Evolutionary conservation across 306 rosid species (phyloP).

Genomic region (Potentilla sterilis): DNA sequence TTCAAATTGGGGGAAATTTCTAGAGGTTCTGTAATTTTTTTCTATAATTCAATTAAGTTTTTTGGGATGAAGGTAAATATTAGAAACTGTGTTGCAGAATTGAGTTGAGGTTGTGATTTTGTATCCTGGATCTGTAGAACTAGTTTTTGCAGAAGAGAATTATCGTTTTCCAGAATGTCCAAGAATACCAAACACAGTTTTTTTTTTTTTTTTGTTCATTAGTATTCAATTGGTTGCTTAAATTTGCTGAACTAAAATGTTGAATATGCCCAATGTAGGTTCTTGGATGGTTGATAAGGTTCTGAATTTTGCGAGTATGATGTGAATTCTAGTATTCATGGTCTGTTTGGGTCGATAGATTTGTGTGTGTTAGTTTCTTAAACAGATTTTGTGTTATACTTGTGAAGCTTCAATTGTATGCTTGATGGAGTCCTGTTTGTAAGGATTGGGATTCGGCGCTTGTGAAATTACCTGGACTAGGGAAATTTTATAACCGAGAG

Average conservation of each 20-base stretch:
- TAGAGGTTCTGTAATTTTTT: neutral
- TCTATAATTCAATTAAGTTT: neutral
- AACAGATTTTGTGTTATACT: neutral
- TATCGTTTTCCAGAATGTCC: slow-evolving; percentile 5
- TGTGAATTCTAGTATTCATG: neutral
- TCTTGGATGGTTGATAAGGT: neutral
- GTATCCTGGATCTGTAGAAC: slow-evolving; percentile 16
- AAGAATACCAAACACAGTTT: neutral
- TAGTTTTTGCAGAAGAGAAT: neutral
- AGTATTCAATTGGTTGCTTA: slow-evolving; percentile 9
- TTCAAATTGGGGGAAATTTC: neutral
- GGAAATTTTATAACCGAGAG: neutral
- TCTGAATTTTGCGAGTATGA: slow-evolving; percentile 10
- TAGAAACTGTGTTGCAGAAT: neutral
- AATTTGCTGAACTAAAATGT: slow-evolving; percentile 1
- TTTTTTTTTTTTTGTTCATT: neutral
- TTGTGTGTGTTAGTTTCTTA: too few species aligned
- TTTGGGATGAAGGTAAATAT: neutral
- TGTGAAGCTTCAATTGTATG: neutral
- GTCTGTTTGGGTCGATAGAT: neutral
- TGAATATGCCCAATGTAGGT: slow-evolving; percentile 10
- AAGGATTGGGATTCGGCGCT: neutral
- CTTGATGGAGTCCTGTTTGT: neutral
- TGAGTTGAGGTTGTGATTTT: slow-evolving; percentile 11
- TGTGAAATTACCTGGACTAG: neutral